These are phyloP conservation scores for Neofusicoccum ribis DNA, from an alignment of 2,329 filamentous ascomycete species.

Conservation along the genomic window DNA sequence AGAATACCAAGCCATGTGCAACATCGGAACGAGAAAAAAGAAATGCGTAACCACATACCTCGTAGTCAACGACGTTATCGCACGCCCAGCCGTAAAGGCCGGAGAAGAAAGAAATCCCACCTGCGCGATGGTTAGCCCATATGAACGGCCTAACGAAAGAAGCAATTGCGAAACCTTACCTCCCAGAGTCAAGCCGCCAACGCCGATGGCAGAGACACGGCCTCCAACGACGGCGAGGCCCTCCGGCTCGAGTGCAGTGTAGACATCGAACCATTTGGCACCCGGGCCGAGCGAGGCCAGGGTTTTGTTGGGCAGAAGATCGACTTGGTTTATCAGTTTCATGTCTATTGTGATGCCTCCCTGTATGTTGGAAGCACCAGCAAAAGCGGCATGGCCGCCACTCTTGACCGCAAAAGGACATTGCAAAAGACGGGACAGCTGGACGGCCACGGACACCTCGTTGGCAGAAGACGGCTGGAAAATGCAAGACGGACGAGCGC, in stretches of 20 bases:
- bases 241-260: conserved; percentile 27
- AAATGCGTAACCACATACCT: conserved; percentile 25
- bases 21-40: conserved; percentile 17
- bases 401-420: conserved; percentile 47
- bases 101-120: conserved; percentile 37
- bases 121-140: conserved; percentile 23
- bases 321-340: conserved; percentile 32
- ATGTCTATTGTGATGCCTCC: conserved; percentile 48
- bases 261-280: conserved; percentile 35
- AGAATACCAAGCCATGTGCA: not conserved
- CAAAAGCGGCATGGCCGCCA: conserved; percentile 45
- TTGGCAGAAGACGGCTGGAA: conserved; percentile 26
- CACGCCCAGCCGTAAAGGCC: conserved; percentile 32
- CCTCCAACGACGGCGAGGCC: conserved; percentile 32
- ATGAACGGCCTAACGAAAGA: not conserved
- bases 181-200: conserved; percentile 36
- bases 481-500: conserved; percentile 28
- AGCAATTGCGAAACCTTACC: conserved; percentile 31
- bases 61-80: conserved; percentile 39
- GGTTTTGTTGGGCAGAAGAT: conserved; percentile 28
- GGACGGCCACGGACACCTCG: conserved; percentile 20
- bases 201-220: conserved; percentile 31
- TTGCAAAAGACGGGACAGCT: conserved; percentile 22
- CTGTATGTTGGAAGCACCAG: conserved; percentile 43
- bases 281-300: conserved; percentile 33